A percentile compares a stretch with the other conserved stretches of the same genome.
Conservation (phyloP, 1,139 yeast species). For the Yamadazyma songkhlaensis region DNA sequence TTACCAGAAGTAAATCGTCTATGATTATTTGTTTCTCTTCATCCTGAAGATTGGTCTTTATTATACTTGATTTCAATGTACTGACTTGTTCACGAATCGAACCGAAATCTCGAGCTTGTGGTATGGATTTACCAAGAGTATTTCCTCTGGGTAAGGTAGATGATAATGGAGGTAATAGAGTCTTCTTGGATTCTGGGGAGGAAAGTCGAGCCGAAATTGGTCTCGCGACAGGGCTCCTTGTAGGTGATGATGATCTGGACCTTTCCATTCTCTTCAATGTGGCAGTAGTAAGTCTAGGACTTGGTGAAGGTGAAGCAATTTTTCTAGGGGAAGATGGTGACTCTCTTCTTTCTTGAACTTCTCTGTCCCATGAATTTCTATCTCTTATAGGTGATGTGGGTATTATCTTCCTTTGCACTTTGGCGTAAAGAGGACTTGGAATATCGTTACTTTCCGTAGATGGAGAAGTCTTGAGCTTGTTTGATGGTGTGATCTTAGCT, state of each 20-base stretch:
- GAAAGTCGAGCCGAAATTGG: no score
- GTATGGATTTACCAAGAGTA: no score
- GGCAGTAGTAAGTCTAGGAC: slow-evolving; percentile 25
- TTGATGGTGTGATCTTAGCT: no score
- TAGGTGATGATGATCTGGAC: slow-evolving; percentile 10
- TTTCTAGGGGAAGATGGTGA: slow-evolving; percentile 6
- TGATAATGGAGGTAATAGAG: slow-evolving; percentile 1
- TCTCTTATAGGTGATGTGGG: slow-evolving; percentile 18
- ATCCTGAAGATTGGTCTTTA: slow-evolving; percentile 2
- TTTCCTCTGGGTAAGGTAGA: neutral
- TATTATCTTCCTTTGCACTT: slow-evolving; percentile 34
- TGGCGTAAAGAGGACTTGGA: slow-evolving; percentile 20
- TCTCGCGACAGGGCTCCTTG: slow-evolving; percentile 5
- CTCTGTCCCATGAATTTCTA: neutral
- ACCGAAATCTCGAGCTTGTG: no score
- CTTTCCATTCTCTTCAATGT: slow-evolving; percentile 31
- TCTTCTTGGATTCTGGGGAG: neutral
- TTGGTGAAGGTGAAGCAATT: slow-evolving; percentile 12
- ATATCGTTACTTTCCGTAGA: neutral
- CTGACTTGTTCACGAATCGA: neutral
- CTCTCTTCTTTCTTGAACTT: slow-evolving; percentile 4
- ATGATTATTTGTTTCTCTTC: neutral
- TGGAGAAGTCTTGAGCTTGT: neutral
- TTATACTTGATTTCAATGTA: slow-evolving; percentile 4
- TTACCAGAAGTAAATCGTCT: slow-evolving; percentile 3